Base-by-base conservation (phyloP, 345 rosid species). In the Euphorbia peplus region DNA sequence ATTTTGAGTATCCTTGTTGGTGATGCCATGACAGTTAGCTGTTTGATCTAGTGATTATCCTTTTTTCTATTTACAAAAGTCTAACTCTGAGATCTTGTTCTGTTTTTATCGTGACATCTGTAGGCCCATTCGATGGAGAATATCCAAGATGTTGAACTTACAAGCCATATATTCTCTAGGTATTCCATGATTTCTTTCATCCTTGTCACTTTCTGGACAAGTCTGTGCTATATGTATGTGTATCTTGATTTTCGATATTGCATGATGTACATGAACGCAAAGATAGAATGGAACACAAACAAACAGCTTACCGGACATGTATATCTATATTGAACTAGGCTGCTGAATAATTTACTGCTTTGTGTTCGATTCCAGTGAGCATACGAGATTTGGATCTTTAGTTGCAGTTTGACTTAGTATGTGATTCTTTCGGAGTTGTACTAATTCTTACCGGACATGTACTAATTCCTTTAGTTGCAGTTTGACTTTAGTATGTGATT, bases 81-180 rank as follows among this genome's bases (percentile, higher is more conserved):
- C n/a, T n/a, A 37, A 60, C 35, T 25, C 12, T 35, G 14, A n/a
- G 41, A 47, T 54, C 37, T 28, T 69, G 22, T 46, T 57, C 50
- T 64, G 73, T 75, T 66, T n/a, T 54, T 6, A 35, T 70, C 75
- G 64, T 24, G 52, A 69, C 75, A 68, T 67, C 18, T 67, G 68
- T 41, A 95, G 99, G 90, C 90, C 67, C 99, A 95, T 83, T 76
- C 96, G 39, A 73, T 76, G 69, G 98, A 91, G 81, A 93, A 86
- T 68, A 72, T 90, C 71, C 90, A 90, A 76, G 78, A 88, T 73
- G 95, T 95, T 61, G 86, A 90, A 50, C 66, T 79, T 59, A 91
- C 98, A 37, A 75, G 92, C 84, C 89, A 81, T 66, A 76, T 90
- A 68, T 81, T 79, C 74, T 85, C 90, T 52, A 90, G 98, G 98